Conservation (phyloP, 441 rosid genomes). For the Francoa sonchifolia region DNA sequence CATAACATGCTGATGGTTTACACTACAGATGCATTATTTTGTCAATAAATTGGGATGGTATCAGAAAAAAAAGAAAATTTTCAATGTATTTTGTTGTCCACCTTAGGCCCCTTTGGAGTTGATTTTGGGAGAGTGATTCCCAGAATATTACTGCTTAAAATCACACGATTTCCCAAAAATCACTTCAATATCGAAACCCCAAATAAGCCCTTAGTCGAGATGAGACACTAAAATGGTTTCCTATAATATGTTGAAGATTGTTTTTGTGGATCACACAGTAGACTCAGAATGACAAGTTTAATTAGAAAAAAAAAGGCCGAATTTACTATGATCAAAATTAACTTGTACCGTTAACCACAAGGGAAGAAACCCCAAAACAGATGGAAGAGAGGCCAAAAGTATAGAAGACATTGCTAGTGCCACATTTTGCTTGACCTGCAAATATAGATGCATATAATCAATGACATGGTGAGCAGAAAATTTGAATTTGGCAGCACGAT, state of each 20-base stretch:
- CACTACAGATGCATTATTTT: not conserved
- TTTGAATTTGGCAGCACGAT: not conserved
- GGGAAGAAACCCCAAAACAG: slow-evolving; percentile 73
- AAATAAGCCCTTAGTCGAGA: too few species aligned
- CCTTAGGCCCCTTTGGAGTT: too few species aligned
- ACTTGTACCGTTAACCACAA: slow-evolving; percentile 73
- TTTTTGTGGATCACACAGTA: not conserved
- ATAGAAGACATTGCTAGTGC: slow-evolving; percentile 64
- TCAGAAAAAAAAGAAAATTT: too few species aligned
- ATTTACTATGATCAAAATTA: not conserved
- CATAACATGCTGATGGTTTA: not conserved
- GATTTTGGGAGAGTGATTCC: too few species aligned
- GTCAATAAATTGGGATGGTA: not conserved
- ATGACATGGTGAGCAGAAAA: slow-evolving; percentile 1
- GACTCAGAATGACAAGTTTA: not conserved
- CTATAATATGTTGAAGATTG: too few species aligned
- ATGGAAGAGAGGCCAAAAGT: slow-evolving; percentile 65
- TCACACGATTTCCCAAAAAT: too few species aligned
- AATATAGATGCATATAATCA: too few species aligned
- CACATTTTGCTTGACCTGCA: slow-evolving; percentile 83
- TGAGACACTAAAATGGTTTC: too few species aligned
- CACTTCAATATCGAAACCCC: too few species aligned
- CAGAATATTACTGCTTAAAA: too few species aligned
- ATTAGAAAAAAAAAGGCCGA: not conserved
- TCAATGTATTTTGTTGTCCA: too few species aligned